These are phyloP conservation scores for Vigna trinervia DNA, from an alignment of 306 rosid genomes.

Conservation along the genomic window DNA sequence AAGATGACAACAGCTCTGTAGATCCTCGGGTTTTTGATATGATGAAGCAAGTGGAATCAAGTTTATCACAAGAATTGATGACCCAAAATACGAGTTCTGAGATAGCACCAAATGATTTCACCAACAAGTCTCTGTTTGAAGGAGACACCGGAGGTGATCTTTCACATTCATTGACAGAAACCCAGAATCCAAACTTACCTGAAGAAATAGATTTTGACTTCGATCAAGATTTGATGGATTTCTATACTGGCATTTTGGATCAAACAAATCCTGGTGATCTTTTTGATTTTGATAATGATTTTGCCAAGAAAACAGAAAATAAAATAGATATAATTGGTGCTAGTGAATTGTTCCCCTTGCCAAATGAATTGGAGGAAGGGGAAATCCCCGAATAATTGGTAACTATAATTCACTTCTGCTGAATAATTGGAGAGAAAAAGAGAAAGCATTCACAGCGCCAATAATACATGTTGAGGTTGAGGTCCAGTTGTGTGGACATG, in stretches of 20 bases:
- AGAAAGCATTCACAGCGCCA: background rate
- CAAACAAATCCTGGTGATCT: slow-evolving; percentile 66
- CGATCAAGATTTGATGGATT: slow-evolving; percentile 67
- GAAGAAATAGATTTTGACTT: slow-evolving; percentile 59
- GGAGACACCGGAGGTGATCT: slow-evolving; percentile 47
- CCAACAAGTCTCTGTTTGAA: slow-evolving; percentile 47
- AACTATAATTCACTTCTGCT: slow-evolving; percentile 10
- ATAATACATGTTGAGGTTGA: background rate
- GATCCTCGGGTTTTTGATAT: slow-evolving; percentile 65
- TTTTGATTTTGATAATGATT: slow-evolving; percentile 61
- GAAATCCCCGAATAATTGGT: slow-evolving; percentile 67
- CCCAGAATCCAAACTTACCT: slow-evolving; percentile 42
- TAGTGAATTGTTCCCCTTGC: slow-evolving; percentile 40
- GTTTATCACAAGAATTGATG: slow-evolving; percentile 43
- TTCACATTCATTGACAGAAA: slow-evolving; percentile 40
- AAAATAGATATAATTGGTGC: slow-evolving; percentile 42
- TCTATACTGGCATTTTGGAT: slow-evolving; percentile 61
- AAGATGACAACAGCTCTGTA: slow-evolving; percentile 53
- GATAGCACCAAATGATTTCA: slow-evolving; percentile 39
- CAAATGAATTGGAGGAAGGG: slow-evolving; percentile 82
- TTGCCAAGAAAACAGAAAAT: slow-evolving; percentile 48
- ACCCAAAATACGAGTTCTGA: slow-evolving; percentile 40
- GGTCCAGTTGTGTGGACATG: slow-evolving; percentile 1
- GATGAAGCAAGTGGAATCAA: slow-evolving; percentile 54
- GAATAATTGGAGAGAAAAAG: slow-evolving; percentile 26